Evolutionary conservation across 2,329 filamentous ascomycete genomes (phyloP), one percentile per base, ranked within the genome.

Genomic region (Kalmusia sp.): DNA sequence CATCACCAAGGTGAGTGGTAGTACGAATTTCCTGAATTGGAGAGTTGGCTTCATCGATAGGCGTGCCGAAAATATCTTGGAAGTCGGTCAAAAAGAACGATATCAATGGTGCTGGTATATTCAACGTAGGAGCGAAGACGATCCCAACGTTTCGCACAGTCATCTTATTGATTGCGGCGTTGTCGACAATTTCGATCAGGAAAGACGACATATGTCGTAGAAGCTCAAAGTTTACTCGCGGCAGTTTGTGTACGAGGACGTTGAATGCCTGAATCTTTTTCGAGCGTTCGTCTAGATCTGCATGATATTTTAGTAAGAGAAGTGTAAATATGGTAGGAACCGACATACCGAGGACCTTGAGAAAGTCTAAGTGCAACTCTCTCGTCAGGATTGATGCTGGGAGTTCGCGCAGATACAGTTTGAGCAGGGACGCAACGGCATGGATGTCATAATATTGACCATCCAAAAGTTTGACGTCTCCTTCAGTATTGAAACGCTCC

Each of bases 71-170:
- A 41, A 99, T 93, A 35, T 83, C 84, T 58, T 90, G 84, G 69
- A 92, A 97, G 67, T 98, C 93, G 59, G 95, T 93, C 52, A 99
- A 82, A 74, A 99, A 95, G 73, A 96, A 84, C 3, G 93, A 92
- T 72, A 99, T 97, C 9, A 99, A 89, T 0, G 93, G 93, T 0
- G 92, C 92, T 0, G 95, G 93, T 37, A 99, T 96, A 73, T 98
- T 98, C 49, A 99, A 83, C 0, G 95, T 98, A 0, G 95, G 95
- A 14, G 95, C 96, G 74, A 99, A 99, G 51, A 99, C 93, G 64
- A 99, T 98, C 59, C 95, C 93, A 49, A 99, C 79, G 69, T 99
- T 99, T 61, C 93, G 88, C 48, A 97, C 91, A 9, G 91, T 97
- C 95, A 99, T 99, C 81, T 97, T 98, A 80, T 99, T 99, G 57